Evolutionary conservation across 2,329 filamentous ascomycete species (phyloP), one percentile per base, ranked within the genome.

Genomic region (Hawksworthiomyces lignivorus): DNA sequence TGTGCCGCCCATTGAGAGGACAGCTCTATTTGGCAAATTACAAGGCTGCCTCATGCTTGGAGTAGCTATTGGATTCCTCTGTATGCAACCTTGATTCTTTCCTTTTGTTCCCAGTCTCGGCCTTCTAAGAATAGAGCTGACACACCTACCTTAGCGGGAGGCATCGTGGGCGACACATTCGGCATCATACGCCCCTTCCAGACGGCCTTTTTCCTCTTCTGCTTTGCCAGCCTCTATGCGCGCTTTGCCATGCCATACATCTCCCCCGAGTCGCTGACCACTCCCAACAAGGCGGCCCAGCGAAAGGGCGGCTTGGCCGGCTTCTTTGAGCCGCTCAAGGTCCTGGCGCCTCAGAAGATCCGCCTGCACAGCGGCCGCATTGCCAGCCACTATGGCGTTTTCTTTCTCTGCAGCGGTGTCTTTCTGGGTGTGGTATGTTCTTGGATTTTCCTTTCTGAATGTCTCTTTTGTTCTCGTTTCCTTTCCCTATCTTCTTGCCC

Each of bases 31-130:
- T 44, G 82, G 82, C 1, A 67, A 73, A 49, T 61, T 87, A 0
- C 77, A 82, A 48, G 82, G 82, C 0, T 73, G 69, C 41, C 73
- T 82, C 43, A 82, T 84, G 71, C 65, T 86, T 3, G 82, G 82
- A 0, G 73, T 75, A 4, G 77, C 78, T 0, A 63, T 79, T 8
- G 82, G 80, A 0, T 84, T 77, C 41, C 61, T 85, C 1, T 55
- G 70, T 73, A 56, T 44, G 66, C 28, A n/a, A n/a, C n/a, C n/a
- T n/a, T n/a, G n/a, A 28, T 14, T 27, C 24, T 12, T 7, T 12
- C 21, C 11, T n/a, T 17, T 27, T 17, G 10, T 17, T 32, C 26
- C 18, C 10, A 15, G 12, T 38, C 26, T 18, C 14, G 29, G 29
- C 2, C 8, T 4, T 26, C 24, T 26, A 26, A 8, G 24, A 26